Conservation (phyloP, 1,284 basidiomycete species). For the Malassezia vespertilionis region DNA sequence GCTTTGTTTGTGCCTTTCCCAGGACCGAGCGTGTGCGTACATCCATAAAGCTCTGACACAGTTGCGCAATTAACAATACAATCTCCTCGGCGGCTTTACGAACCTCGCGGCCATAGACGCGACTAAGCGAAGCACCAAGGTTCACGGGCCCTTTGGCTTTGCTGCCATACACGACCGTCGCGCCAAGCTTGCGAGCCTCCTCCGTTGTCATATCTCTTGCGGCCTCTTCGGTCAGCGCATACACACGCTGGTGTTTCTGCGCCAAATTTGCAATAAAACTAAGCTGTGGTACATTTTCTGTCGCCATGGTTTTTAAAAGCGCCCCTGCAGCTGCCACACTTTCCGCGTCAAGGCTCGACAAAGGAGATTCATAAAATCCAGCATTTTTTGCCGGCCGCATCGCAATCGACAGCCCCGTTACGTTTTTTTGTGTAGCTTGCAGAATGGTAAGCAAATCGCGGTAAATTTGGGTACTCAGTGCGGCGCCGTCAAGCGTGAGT, state of each 20-base stretch:
- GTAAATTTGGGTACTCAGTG: conserved; percentile 24
- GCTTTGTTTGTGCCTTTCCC: conserved; percentile 20
- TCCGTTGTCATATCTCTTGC: conserved; percentile 9
- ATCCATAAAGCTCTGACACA: conserved; percentile 33
- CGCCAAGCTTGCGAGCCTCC: conserved; percentile 26
- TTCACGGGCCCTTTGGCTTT: conserved; percentile 22
- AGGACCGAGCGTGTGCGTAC: conserved; percentile 23
- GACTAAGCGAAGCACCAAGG: conserved; percentile 23
- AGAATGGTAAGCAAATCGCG: conserved; percentile 24
- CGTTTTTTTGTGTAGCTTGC: conserved; percentile 24
- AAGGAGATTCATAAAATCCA: conserved; percentile 12
- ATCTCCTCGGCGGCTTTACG: conserved; percentile 23
- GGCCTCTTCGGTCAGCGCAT: conserved; percentile 1
- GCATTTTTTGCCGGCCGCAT: conserved; percentile 20
- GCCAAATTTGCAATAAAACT: conserved; percentile 34
- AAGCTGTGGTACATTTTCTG: conserved; percentile 30
- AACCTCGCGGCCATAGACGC: conserved; percentile 26
- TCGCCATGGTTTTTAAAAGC: conserved; percentile 26
- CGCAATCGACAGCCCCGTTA: conserved; percentile 28
- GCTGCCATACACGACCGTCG: conserved; percentile 25
- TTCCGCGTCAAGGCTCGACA: conserved; percentile 25
- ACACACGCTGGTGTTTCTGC: conserved; percentile 23
- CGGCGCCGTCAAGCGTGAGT: conserved; percentile 13
- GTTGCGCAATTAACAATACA: conserved; percentile 25
- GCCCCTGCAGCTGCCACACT: conserved; percentile 27